A percentile compares a stretch with the other conserved stretches of the same genome.
These are phyloP conservation scores for Metarhizium guizhouense DNA, from an alignment of 2,329 filamentous ascomycete genomes.

Conservation along the genomic window DNA sequence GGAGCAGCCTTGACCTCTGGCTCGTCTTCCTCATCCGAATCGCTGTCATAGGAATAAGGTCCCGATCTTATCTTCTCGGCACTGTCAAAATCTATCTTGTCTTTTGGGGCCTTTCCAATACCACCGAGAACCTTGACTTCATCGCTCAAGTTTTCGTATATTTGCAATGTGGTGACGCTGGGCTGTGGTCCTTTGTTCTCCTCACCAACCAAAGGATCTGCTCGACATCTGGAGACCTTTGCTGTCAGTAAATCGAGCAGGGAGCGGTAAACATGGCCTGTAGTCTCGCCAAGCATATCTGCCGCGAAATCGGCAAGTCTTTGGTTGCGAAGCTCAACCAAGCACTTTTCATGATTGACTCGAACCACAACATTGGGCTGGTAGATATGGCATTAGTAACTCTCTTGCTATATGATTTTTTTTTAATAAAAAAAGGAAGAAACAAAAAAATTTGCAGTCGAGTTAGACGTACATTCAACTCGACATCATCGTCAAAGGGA, in stretches of 20 bases:
- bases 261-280: slow-evolving; percentile 68
- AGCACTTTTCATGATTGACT: slow-evolving; percentile 77
- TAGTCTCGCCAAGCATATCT: slow-evolving; percentile 61
- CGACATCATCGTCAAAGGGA: slow-evolving; percentile 29
- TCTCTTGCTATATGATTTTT: too few species aligned
- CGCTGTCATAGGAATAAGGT: slow-evolving; percentile 22
- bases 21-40: slow-evolving; percentile 19
- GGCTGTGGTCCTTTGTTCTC: slow-evolving; percentile 20
- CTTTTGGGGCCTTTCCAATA: slow-evolving; percentile 44
- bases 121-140: slow-evolving; percentile 45
- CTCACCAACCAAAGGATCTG: slow-evolving; percentile 36
- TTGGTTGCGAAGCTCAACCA: slow-evolving; percentile 73
- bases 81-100: slow-evolving; percentile 35
- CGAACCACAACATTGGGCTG: slow-evolving; percentile 66
- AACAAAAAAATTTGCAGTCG: slow-evolving; percentile 3
- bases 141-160: slow-evolving; percentile 45
- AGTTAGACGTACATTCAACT: slow-evolving; percentile 42
- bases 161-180: slow-evolving; percentile 43
- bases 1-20: neutral
- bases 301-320: slow-evolving; percentile 65
- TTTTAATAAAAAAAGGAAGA: too few species aligned
- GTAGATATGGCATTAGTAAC: neutral
- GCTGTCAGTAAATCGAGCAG: slow-evolving; percentile 64
- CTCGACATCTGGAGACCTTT: slow-evolving; percentile 58
- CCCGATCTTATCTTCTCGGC: slow-evolving; percentile 39